Evolutionary conservation across 371 early-diverging fungal genomes (phyloP).

Genomic region (Spiromyces aspiralis): DNA sequence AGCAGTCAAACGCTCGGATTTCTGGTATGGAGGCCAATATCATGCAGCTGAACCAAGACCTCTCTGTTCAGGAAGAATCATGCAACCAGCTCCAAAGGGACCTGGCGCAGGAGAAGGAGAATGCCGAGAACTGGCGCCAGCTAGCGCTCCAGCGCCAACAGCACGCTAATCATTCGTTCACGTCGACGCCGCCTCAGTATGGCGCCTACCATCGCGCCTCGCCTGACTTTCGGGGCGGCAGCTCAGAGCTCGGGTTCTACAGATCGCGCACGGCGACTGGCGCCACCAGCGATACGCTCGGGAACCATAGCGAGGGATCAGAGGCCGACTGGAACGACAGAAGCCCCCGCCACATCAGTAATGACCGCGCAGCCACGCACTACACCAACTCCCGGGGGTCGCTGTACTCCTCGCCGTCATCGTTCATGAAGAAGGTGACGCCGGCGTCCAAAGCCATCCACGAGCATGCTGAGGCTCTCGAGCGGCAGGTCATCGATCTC

Average conservation of each 20-base stretch:
- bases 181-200: background rate
- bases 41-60: background rate
- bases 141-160: background rate
- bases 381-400: background rate
- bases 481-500: background rate
- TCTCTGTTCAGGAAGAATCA: background rate
- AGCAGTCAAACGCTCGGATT: background rate
- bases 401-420: background rate
- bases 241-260: background rate
- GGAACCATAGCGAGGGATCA: background rate
- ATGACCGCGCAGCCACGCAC: background rate
- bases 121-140: background rate
- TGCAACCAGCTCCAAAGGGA: background rate
- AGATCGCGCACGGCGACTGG: background rate
- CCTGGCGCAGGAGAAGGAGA: background rate
- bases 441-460: background rate
- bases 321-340: background rate
- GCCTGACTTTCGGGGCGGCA: background rate
- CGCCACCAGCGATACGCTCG: background rate
- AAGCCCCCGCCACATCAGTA: conserved; percentile 26
- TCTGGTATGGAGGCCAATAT: background rate
- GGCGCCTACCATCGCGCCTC: background rate
- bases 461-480: background rate
- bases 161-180: background rate
- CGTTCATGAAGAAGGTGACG: too few relatives aligned